These are phyloP conservation scores for Malus sylvestris DNA, from an alignment of 306 rosid species.

Conservation along the genomic window DNA sequence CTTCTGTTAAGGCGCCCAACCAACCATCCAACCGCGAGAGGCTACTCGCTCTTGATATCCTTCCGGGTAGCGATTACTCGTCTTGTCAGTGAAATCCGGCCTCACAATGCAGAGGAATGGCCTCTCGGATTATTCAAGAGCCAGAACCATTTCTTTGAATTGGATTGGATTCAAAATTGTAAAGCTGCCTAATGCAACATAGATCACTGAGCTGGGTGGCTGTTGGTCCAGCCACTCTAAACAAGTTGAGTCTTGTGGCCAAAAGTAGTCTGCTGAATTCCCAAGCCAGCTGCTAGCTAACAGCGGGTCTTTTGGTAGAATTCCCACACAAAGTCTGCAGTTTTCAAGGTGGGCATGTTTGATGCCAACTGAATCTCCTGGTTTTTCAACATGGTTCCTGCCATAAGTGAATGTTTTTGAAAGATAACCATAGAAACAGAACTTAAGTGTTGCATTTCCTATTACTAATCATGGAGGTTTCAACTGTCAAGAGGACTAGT, in stretches of 20 bases:
- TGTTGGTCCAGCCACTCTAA: not conserved
- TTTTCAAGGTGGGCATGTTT: constrained; percentile 36
- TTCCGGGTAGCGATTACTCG: not conserved
- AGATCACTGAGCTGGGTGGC: not conserved
- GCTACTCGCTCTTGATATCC: not conserved
- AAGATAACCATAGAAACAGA: not conserved
- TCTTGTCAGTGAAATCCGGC: not conserved
- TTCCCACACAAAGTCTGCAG: constrained; percentile 47
- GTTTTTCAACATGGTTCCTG: constrained; percentile 38
- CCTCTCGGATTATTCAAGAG: not conserved
- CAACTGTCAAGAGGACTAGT: not conserved
- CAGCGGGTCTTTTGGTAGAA: not conserved
- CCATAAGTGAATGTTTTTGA: not conserved
- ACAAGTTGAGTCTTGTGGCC: not conserved
- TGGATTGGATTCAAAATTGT: not conserved
- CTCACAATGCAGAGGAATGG: not conserved
- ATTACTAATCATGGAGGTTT: not conserved
- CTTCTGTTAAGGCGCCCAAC: not conserved
- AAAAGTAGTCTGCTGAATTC: not conserved
- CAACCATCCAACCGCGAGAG: not conserved
- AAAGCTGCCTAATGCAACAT: not conserved
- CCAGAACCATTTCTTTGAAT: not conserved
- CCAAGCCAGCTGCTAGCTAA: not conserved
- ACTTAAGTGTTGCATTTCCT: not conserved
- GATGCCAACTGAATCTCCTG: constrained; percentile 44